Evolutionary conservation across 352 stramenopile species (phyloP).

Genomic region (Phytophthora tubulina): DNA sequence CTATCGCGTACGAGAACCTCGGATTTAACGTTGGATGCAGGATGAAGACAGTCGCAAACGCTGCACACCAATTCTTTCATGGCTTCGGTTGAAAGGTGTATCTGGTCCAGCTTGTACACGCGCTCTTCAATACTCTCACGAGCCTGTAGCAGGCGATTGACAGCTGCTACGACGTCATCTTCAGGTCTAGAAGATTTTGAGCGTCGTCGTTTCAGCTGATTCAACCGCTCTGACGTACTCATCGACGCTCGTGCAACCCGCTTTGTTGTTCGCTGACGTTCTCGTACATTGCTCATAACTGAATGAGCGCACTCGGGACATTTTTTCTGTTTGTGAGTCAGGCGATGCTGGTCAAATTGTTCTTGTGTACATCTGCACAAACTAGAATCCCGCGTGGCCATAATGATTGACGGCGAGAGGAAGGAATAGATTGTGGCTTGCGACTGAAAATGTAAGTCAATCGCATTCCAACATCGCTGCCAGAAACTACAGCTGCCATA

Average conservation of each 20-base stretch:
- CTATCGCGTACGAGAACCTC: not conserved
- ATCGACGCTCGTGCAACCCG: not conserved
- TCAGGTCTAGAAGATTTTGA: not conserved
- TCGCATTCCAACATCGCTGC: too few relatives aligned
- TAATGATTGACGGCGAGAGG: too few relatives aligned
- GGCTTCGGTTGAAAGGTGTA: not conserved
- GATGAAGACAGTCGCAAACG: not conserved
- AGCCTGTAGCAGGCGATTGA: not conserved
- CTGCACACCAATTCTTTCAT: not conserved
- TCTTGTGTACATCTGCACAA: not conserved
- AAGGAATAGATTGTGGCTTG: too few relatives aligned
- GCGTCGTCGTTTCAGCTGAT: not conserved
- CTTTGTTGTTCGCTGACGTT: not conserved
- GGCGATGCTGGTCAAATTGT: not conserved
- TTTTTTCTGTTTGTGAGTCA: not conserved
- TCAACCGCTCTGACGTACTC: not conserved
- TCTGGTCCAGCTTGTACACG: not conserved
- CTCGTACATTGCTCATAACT: not conserved
- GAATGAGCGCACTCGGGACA: not conserved
- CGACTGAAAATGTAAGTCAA: too few relatives aligned
- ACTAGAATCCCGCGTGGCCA: not conserved
- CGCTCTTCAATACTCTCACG: not conserved
- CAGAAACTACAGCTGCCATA: too few relatives aligned
- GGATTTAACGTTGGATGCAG: not conserved
- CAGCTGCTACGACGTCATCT: not conserved